Evolutionary conservation across 345 rosid genomes (phyloP).

Genomic region (Citrus maxima): DNA sequence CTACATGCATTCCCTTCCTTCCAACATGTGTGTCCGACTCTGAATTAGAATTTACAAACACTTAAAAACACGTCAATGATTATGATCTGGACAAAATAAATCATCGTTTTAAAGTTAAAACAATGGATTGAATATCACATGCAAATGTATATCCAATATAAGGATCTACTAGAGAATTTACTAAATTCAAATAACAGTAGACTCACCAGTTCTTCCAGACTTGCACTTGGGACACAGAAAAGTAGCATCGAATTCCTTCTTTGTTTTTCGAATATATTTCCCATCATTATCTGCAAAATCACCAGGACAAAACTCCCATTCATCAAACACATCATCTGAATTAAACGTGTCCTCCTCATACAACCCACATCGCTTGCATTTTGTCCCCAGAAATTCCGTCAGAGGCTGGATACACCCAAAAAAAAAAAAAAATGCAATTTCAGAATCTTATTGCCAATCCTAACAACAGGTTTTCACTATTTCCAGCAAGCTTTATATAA

Average conservation of each 20-base stretch:
- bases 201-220: slow-evolving; percentile 23
- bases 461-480: not conserved
- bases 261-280: slow-evolving; percentile 40
- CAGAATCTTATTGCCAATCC: not conserved
- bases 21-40: slow-evolving; percentile 18
- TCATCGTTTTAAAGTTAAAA: not conserved
- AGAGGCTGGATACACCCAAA: slow-evolving; percentile 53
- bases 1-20: slow-evolving; percentile 37
- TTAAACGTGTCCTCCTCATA: slow-evolving; percentile 58
- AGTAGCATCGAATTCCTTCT: slow-evolving; percentile 59
- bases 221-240: slow-evolving; percentile 62
- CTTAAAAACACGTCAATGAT: not conserved
- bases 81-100: not conserved
- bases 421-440: slow-evolving; percentile 6
- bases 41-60: slow-evolving; percentile 33
- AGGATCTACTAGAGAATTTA: not conserved
- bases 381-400: slow-evolving; percentile 46
- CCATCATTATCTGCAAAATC: slow-evolving; percentile 59
- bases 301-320: slow-evolving; percentile 91
- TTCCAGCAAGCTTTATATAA: not conserved
- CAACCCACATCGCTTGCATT: slow-evolving; percentile 96
- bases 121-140: not conserved
- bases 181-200: not conserved
- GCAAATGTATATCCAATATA: not conserved
- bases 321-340: slow-evolving; percentile 68